Evolutionary conservation across 140 eudicot genomes (phyloP).

Genomic region (Bidens hawaiensis): DNA sequence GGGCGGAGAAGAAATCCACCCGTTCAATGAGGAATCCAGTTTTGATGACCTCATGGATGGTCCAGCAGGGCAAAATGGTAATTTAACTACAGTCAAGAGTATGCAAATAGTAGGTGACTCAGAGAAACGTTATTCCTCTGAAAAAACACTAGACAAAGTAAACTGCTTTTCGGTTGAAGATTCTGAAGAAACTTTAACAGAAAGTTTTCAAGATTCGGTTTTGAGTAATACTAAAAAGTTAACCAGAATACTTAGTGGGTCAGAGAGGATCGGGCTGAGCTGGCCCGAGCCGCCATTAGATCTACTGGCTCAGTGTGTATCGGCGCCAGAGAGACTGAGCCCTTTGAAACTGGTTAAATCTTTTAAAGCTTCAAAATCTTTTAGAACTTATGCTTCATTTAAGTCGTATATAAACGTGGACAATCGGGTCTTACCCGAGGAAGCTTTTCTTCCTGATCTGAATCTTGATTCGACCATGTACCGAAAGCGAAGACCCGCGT

Average conservation of each 20-base stretch:
- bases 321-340: slow-evolving; percentile 39
- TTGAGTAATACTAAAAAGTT: slow-evolving; percentile 27
- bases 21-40: slow-evolving; percentile 53
- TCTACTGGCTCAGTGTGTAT: slow-evolving; percentile 58
- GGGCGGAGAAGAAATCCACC: slow-evolving; percentile 72
- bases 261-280: slow-evolving; percentile 64
- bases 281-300: slow-evolving; percentile 84
- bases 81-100: background rate
- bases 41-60: slow-evolving; percentile 42
- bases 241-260: slow-evolving; percentile 60
- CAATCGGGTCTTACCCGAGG: slow-evolving; percentile 41
- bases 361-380: slow-evolving; percentile 60
- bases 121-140: slow-evolving; percentile 46
- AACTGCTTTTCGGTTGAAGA: slow-evolving; percentile 48
- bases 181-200: slow-evolving; percentile 32
- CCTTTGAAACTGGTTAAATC: slow-evolving; percentile 51
- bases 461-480: slow-evolving; percentile 75
- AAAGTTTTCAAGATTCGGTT: slow-evolving; percentile 20
- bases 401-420: slow-evolving; percentile 37
- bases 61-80: slow-evolving; percentile 14
- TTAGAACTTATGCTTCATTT: slow-evolving; percentile 47
- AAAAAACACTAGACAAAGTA: slow-evolving; percentile 53
- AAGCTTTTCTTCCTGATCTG: slow-evolving; percentile 42
- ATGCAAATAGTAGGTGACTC: slow-evolving; percentile 29
- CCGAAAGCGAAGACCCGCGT: slow-evolving; percentile 58